Base-by-base conservation (phyloP, 345 rosid genomes). In the Pelargonium nanum region DNA sequence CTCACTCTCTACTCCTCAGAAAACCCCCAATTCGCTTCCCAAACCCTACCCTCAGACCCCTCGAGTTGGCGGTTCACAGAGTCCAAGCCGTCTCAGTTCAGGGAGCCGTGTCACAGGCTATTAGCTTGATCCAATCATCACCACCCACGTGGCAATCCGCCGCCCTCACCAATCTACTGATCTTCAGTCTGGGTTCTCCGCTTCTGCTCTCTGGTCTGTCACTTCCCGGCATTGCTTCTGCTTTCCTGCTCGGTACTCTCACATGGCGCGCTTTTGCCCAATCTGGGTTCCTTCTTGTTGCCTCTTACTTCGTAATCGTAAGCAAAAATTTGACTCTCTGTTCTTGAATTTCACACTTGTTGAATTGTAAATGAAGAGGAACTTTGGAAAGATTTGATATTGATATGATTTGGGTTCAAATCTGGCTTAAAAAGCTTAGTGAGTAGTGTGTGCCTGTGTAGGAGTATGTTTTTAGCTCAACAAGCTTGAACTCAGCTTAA, bases 211-310 rank as follows among this genome's bases (percentile, higher is more conserved):
- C 91, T 12, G 99, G 99, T 7, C 88, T 93, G 19, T 93, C 99
- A 0, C 58, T 74, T 21, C 70, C 88, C 6, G 99, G 99, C 22
- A 87, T 89, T 66, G 68, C 66, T 21, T 91, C 97, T 19, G 99
- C 99, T 0, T 93, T 87, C 69, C 68, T 89, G 77, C 81, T 93
- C 56, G 97, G 92, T 4, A 84, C 89, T 65, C 86, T 93, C 65
- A 87, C 95, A 58, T 93, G 99, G 99, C 87, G 99, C 22, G 96
- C 99, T 61, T 93, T 87, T 63, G 92, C 90, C 7, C 75, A 94
- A 23, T 73, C 92, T 56, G 99, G 94, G 13, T 93, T 87, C 34
- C 90, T 89, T 24, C 84, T 91, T 23, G 98, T 88, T 54, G 98
- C 98, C 63, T 57, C 81, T 57, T 88, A 86, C 72, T 91, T 88